Conservation (phyloP, 257 asterid genomes). For the Linaria vulgaris region DNA sequence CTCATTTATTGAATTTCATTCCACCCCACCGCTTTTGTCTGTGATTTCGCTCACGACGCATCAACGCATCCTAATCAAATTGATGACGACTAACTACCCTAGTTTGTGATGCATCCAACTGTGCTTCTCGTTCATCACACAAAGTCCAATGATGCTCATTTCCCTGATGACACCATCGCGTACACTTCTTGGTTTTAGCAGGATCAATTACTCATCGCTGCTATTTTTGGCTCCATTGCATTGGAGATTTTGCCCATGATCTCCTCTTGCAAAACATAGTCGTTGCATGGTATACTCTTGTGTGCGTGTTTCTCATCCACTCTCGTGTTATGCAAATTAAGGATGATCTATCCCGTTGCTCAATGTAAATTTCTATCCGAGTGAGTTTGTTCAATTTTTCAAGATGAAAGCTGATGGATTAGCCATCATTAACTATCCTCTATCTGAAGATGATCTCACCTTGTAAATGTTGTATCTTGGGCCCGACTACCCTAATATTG, state of each 20-base stretch:
- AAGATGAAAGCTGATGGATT: constrained; percentile 7
- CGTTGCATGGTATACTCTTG: background rate
- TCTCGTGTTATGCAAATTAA: constrained; percentile 8
- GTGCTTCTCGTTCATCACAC: background rate
- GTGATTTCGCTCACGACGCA: background rate
- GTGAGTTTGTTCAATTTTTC: background rate
- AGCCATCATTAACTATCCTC: background rate
- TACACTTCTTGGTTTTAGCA: background rate
- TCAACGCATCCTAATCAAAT: constrained; percentile 2
- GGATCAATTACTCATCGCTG: constrained; percentile 2
- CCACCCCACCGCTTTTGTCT: too few relatives aligned
- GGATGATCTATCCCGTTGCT: background rate
- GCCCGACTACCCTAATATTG: background rate
- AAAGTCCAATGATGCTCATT: background rate
- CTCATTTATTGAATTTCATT: too few relatives aligned
- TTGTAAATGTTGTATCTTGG: background rate
- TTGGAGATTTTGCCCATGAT: background rate
- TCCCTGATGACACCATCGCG: too few relatives aligned
- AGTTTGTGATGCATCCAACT: background rate
- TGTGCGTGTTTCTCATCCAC: background rate
- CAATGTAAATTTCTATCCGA: background rate
- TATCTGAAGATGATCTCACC: background rate
- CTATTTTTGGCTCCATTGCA: constrained; percentile 4
- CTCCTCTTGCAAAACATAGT: background rate
- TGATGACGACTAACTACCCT: background rate